phyloP scores from a whole-genome alignment of 352 stramenopile species.

The Globisporangium canariense region DNA sequence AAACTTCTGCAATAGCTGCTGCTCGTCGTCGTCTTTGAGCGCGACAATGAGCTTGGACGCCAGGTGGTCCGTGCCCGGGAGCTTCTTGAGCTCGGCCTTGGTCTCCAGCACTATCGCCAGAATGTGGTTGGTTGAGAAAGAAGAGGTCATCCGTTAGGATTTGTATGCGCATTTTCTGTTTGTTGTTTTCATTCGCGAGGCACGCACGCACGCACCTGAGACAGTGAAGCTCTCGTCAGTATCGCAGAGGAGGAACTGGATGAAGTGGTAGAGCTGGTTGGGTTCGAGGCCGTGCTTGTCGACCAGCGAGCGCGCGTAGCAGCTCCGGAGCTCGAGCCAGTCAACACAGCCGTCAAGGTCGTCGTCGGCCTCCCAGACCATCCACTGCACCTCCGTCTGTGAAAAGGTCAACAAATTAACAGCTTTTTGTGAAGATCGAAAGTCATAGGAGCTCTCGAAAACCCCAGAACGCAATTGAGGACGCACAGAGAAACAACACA shows the following conservation, averaged over 20 bases:
- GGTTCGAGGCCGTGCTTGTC: constrained; percentile 93
- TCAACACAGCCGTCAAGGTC: constrained; percentile 90
- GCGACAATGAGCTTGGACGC: constrained; percentile 34
- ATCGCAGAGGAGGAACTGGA: constrained; percentile 95
- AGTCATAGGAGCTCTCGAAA: neutral
- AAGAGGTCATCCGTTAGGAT: neutral
- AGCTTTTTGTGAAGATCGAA: neutral
- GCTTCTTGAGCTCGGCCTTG: constrained; percentile 43
- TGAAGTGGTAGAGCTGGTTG: constrained; percentile 91
- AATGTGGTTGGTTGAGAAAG: neutral
- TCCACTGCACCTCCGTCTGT: constrained; percentile 91
- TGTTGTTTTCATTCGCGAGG: too few species aligned
- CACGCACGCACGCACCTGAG: constrained; percentile 38
- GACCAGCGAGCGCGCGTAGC: constrained; percentile 88
- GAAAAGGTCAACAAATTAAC: neutral
- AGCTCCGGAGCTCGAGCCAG: constrained; percentile 92
- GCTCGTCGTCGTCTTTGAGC: constrained; percentile 32
- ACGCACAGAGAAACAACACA: neutral
- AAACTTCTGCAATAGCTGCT: constrained; percentile 47
- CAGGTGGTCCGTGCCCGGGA: constrained; percentile 41
- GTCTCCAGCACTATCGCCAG: constrained; percentile 34
- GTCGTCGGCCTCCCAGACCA: constrained; percentile 97
- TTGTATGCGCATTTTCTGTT: too few species aligned
- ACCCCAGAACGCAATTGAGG: neutral
- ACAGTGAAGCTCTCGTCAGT: constrained; percentile 84